Evolutionary conservation across 805 yeast genomes (phyloP), one percentile per base, ranked within the genome.

Genomic region (Nakazawaea holstii): DNA sequence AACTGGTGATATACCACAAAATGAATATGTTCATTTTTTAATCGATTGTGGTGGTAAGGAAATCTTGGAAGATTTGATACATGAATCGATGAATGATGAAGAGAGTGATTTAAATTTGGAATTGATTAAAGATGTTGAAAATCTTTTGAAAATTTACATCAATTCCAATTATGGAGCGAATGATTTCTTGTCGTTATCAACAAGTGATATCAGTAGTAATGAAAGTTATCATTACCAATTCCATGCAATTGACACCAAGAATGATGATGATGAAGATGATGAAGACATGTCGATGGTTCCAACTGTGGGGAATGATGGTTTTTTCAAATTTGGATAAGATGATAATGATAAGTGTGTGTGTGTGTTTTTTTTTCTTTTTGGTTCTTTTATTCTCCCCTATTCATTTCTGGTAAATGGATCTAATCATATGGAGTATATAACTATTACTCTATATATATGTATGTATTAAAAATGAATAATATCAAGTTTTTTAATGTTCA

Each of bases 281-380:
- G 43, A 31, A 20, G 41, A 33, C 30, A n/a, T 24, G 9, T 39
- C 41, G 4, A 24, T 48, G 39, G 43, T 30, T 9, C 50, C 50
- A 2, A 3, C n/a, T n/a, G 32, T 48, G 17, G 48, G 48, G 26
- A 45, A 43, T 24, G 36, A 48, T 44, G 51, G 51, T 24, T 43
- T 43, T 27, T 48, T 43, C 45, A 44, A 37, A 20, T 43, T 48
- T 39, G 48, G 48, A 13, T 46, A 17, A 30, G 32, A 8, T 40
- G 13, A 3, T 20, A 20, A 20, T 20, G 8, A 32, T 24, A 8
- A 17, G n/a, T n/a, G n/a, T n/a, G n/a, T n/a, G n/a, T 31, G 9
- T 6, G 6, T 4, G 10, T 33, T 35, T 26, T 35, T 26, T 39
- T 39, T 28, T 27, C 8, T 39, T 28, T 37, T 11, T 30, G 43